These are phyloP conservation scores for Globomyces pollinis-pini DNA, from an alignment of 192 early-diverging fungal species.

Conservation along the genomic window DNA sequence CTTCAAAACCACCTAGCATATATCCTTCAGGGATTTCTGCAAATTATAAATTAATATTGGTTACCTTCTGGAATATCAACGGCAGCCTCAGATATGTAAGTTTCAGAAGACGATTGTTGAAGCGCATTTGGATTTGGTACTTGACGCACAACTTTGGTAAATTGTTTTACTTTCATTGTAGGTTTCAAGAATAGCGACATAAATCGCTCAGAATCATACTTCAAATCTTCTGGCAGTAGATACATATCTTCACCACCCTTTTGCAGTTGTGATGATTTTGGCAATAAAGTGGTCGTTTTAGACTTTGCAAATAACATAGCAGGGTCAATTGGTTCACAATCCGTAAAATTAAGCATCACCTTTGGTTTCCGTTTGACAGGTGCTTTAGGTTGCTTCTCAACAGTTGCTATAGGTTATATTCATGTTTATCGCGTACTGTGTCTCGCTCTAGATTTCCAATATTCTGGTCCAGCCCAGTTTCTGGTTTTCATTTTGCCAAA, in stretches of 20 bases:
- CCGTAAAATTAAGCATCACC: slow-evolving; percentile 14
- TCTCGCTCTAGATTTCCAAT: slow-evolving; percentile 61
- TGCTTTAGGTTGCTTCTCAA: neutral
- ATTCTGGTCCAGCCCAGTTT: slow-evolving; percentile 90
- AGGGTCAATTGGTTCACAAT: slow-evolving; percentile 1
- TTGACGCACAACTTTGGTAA: slow-evolving; percentile 2
- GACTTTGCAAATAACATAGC: slow-evolving; percentile 62
- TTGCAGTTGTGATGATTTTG: slow-evolving; percentile 47
- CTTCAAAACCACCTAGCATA: slow-evolving; percentile 6
- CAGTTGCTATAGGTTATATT: neutral
- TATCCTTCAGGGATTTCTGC: neutral
- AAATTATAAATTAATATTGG: neutral
- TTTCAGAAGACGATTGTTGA: neutral
- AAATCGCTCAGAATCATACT: slow-evolving; percentile 43
- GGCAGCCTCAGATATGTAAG: slow-evolving; percentile 1
- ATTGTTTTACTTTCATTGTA: slow-evolving; percentile 19
- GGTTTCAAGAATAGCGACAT: slow-evolving; percentile 34
- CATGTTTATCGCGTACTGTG: slow-evolving; percentile 3
- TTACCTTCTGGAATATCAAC: slow-evolving; percentile 20
- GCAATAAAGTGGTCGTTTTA: slow-evolving; percentile 43
- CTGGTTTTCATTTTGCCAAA: slow-evolving; percentile 76
- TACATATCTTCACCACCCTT: slow-evolving; percentile 40
- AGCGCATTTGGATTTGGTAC: neutral
- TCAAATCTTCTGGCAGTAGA: slow-evolving; percentile 79
- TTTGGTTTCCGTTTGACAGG: slow-evolving; percentile 15